Evolutionary conservation across 2,329 filamentous ascomycete genomes (phyloP), one percentile per base, ranked within the genome.

Genomic region (Stachybotrys chartarum): DNA sequence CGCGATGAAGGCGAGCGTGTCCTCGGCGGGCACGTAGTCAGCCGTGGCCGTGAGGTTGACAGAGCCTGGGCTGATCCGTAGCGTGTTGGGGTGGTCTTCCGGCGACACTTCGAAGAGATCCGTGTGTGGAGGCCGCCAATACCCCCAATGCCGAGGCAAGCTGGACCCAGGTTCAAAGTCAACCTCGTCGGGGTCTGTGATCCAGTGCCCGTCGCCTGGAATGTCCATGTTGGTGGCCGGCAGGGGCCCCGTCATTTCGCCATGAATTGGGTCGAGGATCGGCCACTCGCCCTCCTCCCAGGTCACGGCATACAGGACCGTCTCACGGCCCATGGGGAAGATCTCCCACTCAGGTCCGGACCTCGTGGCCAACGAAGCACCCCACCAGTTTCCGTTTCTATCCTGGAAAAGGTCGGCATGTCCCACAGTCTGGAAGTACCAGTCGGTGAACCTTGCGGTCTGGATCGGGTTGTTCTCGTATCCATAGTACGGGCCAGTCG

Each of bases 281-380:
- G 80, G 80, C 76, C 78, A 83, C 12, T 74, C 69, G 0, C 71
- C 75, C 12, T 70, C 63, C 0, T 71, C 58, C 81, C 78, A 84
- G 0, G 67, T 75, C 8, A 75, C 77, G 0, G 77, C 72, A 6
- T 70, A 71, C 5, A 81, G 63, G 0, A 80, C 73, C 0, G 76
- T 75, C 61, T 84, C 80, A 10, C 81, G 69, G 1, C 80, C 80
- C 79, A 82, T 80, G 0, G 78, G 77, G 59, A 77, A 80, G 18
- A 68, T 66, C 31, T 63, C 58, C 58, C 66, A 78, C 16, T 66
- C 66, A 0, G 74, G 71, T 0, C 74, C 2, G 12, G 54, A 54
- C 42, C 80, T 69, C 0, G 75, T 78, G 0, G 75, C 69, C 1
- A 84, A 65, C 1, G 73, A 72, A 6, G 77, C 68, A 0, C 71